Conservation (phyloP, 1,139 yeast species). For the Scheffersomyces illinoinensis region DNA sequence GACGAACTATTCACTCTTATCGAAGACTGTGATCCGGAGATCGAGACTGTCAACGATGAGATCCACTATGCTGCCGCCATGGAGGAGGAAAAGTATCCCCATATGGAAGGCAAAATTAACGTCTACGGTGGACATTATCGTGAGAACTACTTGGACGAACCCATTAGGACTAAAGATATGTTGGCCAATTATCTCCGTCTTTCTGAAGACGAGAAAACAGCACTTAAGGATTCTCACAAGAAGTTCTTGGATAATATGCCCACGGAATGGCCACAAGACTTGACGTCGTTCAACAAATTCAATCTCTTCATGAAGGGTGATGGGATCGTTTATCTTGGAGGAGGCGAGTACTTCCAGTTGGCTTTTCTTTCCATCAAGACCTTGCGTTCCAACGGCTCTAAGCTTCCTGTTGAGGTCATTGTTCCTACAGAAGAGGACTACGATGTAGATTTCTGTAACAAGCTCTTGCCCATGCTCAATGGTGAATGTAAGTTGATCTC, state of each 20-base stretch:
- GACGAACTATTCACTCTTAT: constrained; percentile 16
- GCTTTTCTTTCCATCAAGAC: constrained; percentile 20
- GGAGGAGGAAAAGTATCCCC: constrained; percentile 18
- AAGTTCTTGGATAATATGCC: not conserved
- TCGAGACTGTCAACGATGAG: constrained; percentile 25
- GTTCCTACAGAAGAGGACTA: constrained; percentile 17
- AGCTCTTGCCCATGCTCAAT: constrained; percentile 15
- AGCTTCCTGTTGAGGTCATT: constrained; percentile 18
- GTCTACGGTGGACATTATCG: constrained; percentile 38
- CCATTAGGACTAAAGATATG: constrained; percentile 26
- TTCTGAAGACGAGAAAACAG: constrained; percentile 18
- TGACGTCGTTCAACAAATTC: not conserved
- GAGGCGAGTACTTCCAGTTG: constrained; percentile 18
- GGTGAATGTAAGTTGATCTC: constrained; percentile 32
- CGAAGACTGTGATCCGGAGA: constrained; percentile 22
- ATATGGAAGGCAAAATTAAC: constrained; percentile 28
- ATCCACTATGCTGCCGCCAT: constrained; percentile 26
- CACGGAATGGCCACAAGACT: not conserved
- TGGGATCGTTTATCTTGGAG: constrained; percentile 19
- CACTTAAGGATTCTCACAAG: constrained; percentile 22
- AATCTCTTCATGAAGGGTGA: constrained; percentile 11
- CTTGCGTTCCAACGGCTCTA: constrained; percentile 18
- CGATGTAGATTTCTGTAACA: constrained; percentile 18
- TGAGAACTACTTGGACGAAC: constrained; percentile 31
- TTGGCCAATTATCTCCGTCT: constrained; percentile 23